These are phyloP conservation scores for Arabidopsis hybrid DNA, from an alignment of 441 rosid genomes.

Conservation along the genomic window DNA sequence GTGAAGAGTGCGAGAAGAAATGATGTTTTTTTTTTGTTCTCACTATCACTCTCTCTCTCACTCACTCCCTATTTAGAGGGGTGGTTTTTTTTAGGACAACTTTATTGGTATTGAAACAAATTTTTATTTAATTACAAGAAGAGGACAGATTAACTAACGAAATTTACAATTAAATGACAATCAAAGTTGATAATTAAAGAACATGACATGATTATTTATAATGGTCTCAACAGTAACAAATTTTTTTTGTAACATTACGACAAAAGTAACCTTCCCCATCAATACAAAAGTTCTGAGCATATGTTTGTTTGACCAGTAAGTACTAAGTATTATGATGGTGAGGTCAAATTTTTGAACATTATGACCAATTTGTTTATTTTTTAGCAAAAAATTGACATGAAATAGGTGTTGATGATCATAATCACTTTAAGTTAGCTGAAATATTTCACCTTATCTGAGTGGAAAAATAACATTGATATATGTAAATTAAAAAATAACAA, in stretches of 20 bases:
- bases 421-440: too few species aligned
- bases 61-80: slow-evolving; percentile 17
- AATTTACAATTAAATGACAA: not conserved
- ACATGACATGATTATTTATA: not conserved
- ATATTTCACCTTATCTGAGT: too few species aligned
- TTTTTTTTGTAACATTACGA: not conserved
- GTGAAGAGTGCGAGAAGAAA: slow-evolving; percentile 6
- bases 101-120: slow-evolving; percentile 18
- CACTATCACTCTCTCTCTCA: slow-evolving; percentile 10
- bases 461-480: too few species aligned
- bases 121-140: not conserved
- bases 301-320: not conserved
- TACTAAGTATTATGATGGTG: not conserved
- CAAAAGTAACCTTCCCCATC: not conserved
- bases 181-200: not conserved
- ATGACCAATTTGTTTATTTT: not conserved
- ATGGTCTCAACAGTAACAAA: not conserved
- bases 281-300: slow-evolving; percentile 1
- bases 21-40: not conserved
- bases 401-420: not conserved
- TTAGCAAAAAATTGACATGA: too few species aligned
- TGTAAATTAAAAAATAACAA: too few species aligned
- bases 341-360: not conserved
- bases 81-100: slow-evolving; percentile 4
- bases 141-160: not conserved